Evolutionary conservation across 768 basidiomycete genomes (phyloP).

Genomic region (Pulveroboletus frians): DNA sequence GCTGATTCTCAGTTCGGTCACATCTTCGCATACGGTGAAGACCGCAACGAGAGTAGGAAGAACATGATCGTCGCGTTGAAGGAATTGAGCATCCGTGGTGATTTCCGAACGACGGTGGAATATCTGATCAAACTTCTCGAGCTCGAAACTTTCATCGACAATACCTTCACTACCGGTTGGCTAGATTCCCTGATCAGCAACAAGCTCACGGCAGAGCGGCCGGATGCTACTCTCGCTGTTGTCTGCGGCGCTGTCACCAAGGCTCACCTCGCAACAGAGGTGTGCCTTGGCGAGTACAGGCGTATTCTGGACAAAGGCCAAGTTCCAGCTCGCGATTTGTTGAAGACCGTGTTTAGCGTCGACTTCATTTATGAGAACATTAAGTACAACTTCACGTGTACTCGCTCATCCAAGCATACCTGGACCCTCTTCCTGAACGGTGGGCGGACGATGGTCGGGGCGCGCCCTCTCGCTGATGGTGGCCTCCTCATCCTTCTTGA

Average conservation of each 20-base stretch:
- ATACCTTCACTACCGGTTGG: conserved; percentile 98
- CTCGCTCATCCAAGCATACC: conserved; percentile 78
- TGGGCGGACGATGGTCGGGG: conserved; percentile 86
- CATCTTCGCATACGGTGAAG: conserved; percentile 97
- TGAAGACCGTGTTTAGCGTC: conserved; percentile 94
- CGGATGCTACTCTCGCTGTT: conserved; percentile 87
- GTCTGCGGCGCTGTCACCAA: conserved; percentile 96
- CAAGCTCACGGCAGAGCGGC: conserved; percentile 95
- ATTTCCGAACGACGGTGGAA: conserved; percentile 98
- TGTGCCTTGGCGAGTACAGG: conserved; percentile 90
- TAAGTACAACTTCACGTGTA: conserved; percentile 93
- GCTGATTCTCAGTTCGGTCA: conserved; percentile 99
- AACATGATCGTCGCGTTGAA: conserved; percentile 99
- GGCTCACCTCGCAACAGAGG: conserved; percentile 85
- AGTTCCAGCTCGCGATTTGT: conserved; percentile 87
- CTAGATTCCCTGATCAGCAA: conserved; percentile 95
- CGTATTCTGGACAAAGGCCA: conserved; percentile 97
- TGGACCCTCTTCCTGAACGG: conserved; percentile 98
- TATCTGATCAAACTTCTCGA: conserved; percentile 98
- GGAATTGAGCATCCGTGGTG: conserved; percentile 96
- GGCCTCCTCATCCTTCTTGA: conserved; percentile 89
- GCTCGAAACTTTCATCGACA: conserved; percentile 92
- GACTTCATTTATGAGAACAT: conserved; percentile 97
- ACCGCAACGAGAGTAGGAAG: conserved; percentile 91
- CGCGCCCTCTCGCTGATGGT: conserved; percentile 89